phyloP scores from a whole-genome alignment of 2,329 filamentous ascomycete species.

The Stachybotrys chartarum region DNA sequence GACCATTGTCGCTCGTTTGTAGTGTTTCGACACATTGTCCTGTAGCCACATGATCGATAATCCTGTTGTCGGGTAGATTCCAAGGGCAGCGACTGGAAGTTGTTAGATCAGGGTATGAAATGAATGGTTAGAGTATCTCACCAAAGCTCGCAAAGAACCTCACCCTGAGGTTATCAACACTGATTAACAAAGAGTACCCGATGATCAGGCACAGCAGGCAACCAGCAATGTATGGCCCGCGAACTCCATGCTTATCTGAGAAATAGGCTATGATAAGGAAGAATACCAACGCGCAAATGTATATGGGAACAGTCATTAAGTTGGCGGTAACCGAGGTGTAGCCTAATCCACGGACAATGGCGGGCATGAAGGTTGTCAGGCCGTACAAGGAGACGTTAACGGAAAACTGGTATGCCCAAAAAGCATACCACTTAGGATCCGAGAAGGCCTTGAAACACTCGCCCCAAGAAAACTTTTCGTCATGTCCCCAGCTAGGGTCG shows the following conservation, averaged over 20 bases:
- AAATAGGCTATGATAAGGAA: conserved; percentile 16
- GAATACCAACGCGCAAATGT: conserved; percentile 11
- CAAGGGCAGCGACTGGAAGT: conserved; percentile 9
- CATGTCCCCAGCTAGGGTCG: conserved; percentile 5
- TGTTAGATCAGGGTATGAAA: not conserved
- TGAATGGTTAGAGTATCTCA: not conserved
- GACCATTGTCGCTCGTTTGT: conserved; percentile 36
- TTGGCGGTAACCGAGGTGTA: conserved; percentile 16
- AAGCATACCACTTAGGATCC: too few relatives aligned
- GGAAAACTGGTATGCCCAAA: too few relatives aligned
- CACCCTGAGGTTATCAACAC: conserved; percentile 17
- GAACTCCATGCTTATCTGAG: conserved; percentile 14
- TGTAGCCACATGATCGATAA: conserved; percentile 40
- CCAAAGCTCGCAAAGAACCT: conserved; percentile 13
- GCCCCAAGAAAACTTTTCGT: conserved; percentile 17
- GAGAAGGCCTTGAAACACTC: conserved; percentile 20
- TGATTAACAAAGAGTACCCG: conserved; percentile 18
- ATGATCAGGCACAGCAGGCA: conserved; percentile 17
- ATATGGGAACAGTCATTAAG: conserved; percentile 19
- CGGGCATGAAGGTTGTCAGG: conserved; percentile 31
- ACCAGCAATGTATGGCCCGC: conserved; percentile 15
- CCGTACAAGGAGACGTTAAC: conserved; percentile 32
- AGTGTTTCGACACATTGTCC: conserved; percentile 37
- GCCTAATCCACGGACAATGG: conserved; percentile 15
- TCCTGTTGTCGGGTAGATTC: conserved; percentile 21